Evolutionary conservation across 257 asterid genomes (phyloP).

Genomic region (Solanum tarapatanum): DNA sequence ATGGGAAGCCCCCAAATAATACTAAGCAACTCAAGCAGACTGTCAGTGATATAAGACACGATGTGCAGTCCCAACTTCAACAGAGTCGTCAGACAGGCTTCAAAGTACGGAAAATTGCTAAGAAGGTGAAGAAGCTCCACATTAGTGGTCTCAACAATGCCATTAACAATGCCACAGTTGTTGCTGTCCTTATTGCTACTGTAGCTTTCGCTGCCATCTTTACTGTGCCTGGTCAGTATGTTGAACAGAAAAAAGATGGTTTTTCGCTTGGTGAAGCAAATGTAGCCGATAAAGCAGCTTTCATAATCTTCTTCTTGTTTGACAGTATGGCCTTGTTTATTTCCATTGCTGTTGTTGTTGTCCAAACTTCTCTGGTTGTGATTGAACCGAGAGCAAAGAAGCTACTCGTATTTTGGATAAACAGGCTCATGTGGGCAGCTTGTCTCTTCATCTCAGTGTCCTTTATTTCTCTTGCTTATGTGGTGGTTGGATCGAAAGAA

Average conservation of each 20-base stretch:
- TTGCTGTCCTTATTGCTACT: conserved; percentile 86
- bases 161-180: conserved; percentile 83
- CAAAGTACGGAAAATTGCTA: conserved; percentile 77
- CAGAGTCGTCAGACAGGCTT: conserved; percentile 91
- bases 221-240: conserved; percentile 89
- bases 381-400: conserved; percentile 85
- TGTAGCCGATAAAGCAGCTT: conserved; percentile 62
- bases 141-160: conserved; percentile 92
- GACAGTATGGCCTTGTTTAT: conserved; percentile 81
- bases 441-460: conserved; percentile 83
- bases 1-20: conserved; percentile 67
- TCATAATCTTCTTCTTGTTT: conserved; percentile 65
- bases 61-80: conserved; percentile 81
- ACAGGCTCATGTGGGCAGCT: conserved; percentile 97
- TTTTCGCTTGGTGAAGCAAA: conserved; percentile 63
- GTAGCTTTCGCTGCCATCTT: conserved; percentile 94
- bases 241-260: conserved; percentile 26
- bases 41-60: conserved; percentile 88
- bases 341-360: conserved; percentile 88
- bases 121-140: conserved; percentile 91
- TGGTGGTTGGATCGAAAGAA: conserved; percentile 68
- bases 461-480: conserved; percentile 67
- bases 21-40: conserved; percentile 93
- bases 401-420: conserved; percentile 76
- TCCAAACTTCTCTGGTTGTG: conserved; percentile 87